phyloP scores from a whole-genome alignment of 164 flowering plant genomes.

The Santalum album region DNA sequence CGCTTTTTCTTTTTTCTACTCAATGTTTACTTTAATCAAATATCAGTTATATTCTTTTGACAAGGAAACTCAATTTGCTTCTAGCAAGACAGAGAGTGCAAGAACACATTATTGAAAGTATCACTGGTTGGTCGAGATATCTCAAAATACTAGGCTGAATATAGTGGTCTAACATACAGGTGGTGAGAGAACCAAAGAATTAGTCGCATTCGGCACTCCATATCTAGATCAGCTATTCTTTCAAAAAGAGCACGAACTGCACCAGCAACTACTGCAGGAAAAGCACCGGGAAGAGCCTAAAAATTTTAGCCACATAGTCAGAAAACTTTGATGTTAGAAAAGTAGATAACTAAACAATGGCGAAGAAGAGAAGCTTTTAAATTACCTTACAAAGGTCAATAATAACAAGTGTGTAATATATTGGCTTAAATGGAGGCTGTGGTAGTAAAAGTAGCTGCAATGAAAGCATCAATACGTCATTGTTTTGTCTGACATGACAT shows the following conservation, averaged over 20 bases:
- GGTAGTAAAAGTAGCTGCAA: constrained; percentile 92
- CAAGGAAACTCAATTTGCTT: no score
- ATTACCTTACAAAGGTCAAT: constrained; percentile 98
- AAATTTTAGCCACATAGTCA: constrained; percentile 7
- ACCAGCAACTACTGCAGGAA: constrained; percentile 94
- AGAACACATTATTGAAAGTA: no score
- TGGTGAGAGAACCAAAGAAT: constrained; percentile 99
- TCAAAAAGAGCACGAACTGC: constrained; percentile 98
- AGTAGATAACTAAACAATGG: not conserved
- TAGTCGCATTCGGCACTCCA: constrained; percentile 93
- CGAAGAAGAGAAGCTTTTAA: not conserved
- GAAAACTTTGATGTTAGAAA: constrained; percentile 1
- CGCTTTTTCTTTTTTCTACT: no score
- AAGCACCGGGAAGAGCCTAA: constrained; percentile 99
- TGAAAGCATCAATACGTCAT: constrained; percentile 1
- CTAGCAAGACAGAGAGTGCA: no score
- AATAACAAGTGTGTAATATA: constrained; percentile 89
- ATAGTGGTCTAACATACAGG: constrained; percentile 47
- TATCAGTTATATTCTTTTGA: no score
- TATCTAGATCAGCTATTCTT: constrained; percentile 81
- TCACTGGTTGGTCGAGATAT: not conserved
- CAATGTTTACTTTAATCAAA: no score
- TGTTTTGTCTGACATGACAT: not conserved
- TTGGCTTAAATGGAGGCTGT: constrained; percentile 88
- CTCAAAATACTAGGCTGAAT: not conserved